Conservation (phyloP, 768 basidiomycete genomes). For the Serpula lacrymans region DNA sequence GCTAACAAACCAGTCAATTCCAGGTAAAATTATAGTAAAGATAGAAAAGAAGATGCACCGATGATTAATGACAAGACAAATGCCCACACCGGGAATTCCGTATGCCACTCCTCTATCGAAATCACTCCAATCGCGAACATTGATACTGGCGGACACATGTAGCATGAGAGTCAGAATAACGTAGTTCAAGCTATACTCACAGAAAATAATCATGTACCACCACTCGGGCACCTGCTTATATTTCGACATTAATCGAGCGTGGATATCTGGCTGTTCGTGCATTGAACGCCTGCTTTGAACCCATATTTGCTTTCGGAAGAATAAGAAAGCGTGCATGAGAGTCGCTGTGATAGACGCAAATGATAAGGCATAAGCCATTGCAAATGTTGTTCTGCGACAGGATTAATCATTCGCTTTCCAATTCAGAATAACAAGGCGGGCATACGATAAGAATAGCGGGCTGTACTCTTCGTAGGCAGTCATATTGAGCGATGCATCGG, state of each 20-base stretch:
- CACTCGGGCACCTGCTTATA: slow-evolving; percentile 74
- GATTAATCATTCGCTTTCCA: slow-evolving; percentile 14
- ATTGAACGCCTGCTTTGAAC: slow-evolving; percentile 65
- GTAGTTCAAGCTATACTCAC: no score
- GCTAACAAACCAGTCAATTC: slow-evolving; percentile 11
- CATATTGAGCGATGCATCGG: slow-evolving; percentile 53
- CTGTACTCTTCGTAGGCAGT: slow-evolving; percentile 54
- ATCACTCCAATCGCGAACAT: slow-evolving; percentile 66
- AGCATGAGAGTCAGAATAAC: slow-evolving; percentile 2
- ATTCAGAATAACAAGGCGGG: slow-evolving; percentile 20
- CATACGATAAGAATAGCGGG: slow-evolving; percentile 55
- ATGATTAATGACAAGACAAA: slow-evolving; percentile 16
- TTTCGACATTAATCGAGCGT: slow-evolving; percentile 70
- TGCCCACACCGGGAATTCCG: slow-evolving; percentile 60
- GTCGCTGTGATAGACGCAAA: slow-evolving; percentile 81
- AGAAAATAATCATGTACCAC: slow-evolving; percentile 70
- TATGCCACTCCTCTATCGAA: slow-evolving; percentile 62
- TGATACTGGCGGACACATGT: slow-evolving; percentile 35
- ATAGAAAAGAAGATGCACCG: slow-evolving; percentile 36
- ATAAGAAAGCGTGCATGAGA: slow-evolving; percentile 67
- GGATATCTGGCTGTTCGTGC: slow-evolving; percentile 79
- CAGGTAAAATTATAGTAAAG: slow-evolving; percentile 51
- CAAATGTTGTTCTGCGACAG: slow-evolving; percentile 51
- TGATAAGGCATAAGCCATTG: slow-evolving; percentile 76
- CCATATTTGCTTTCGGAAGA: slow-evolving; percentile 79